Percentiles rank a stretch among this genome's conserved stretches.
Evolutionary conservation across 1,284 basidiomycete genomes (phyloP).

Genomic region (Cryptococcus sp.): DNA sequence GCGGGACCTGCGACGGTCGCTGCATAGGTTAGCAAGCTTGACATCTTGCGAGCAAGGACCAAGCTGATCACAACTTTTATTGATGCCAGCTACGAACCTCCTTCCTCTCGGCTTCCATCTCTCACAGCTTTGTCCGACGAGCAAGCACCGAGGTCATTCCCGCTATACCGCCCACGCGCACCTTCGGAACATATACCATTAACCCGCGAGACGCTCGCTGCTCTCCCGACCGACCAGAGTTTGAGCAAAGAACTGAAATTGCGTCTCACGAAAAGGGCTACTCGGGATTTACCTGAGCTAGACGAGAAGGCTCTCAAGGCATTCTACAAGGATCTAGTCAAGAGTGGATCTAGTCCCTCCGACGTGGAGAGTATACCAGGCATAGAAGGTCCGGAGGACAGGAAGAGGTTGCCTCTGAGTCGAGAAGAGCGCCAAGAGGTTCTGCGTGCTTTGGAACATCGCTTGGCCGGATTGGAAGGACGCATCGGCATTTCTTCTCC

Average conservation of each 20-base stretch:
- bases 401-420: neutral
- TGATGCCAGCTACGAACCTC: conserved; percentile 2
- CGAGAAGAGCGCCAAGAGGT: neutral
- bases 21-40: neutral
- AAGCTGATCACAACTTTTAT: too few relatives aligned
- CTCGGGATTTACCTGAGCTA: conserved; percentile 22
- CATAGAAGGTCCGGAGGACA: conserved; percentile 3
- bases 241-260: conserved; percentile 24
- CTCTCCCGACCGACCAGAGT: conserved; percentile 23
- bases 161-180: conserved; percentile 16
- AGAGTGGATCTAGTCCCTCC: conserved; percentile 19
- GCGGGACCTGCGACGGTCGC: neutral
- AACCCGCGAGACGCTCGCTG: conserved; percentile 10
- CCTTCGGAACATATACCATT: conserved; percentile 6
- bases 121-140: neutral
- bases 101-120: conserved; percentile 1
- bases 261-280: conserved; percentile 20
- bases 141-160: conserved; percentile 1
- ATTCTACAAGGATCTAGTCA: conserved; percentile 39
- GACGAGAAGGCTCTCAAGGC: conserved; percentile 32
- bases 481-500: neutral
- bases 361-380: neutral
- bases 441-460: neutral
- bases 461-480: conserved; percentile 4
- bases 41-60: too few relatives aligned